A percentile compares a stretch with the other conserved stretches of the same genome.
These are phyloP conservation scores for Pseudogymnoascus sp. DNA, from an alignment of 2,329 filamentous ascomycete species.

Conservation along the genomic window DNA sequence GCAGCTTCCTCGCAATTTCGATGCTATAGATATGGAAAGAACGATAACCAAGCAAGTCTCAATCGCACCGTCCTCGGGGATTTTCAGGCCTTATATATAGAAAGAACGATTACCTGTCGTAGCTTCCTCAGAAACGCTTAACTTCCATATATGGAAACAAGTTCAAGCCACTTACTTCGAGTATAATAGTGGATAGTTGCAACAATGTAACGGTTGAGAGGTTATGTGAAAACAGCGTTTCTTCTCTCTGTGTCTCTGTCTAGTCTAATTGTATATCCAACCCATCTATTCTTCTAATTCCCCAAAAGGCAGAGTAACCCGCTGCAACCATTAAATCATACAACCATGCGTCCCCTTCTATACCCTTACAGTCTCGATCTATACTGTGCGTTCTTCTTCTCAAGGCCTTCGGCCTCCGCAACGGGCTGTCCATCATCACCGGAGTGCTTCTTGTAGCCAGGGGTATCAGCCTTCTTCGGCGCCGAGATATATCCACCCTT, in stretches of 20 bases:
- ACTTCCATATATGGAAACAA: too few species aligned
- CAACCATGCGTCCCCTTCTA: slow-evolving; percentile 23
- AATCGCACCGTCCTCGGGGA: too few species aligned
- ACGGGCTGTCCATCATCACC: slow-evolving; percentile 30
- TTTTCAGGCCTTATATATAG: too few species aligned
- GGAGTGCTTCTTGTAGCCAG: slow-evolving; percentile 28
- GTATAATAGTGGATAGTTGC: not conserved
- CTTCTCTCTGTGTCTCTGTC: slow-evolving; percentile 13
- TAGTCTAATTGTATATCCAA: slow-evolving; percentile 12
- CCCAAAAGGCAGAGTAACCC: slow-evolving; percentile 1
- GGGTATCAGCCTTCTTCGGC: slow-evolving; percentile 45
- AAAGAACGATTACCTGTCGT: too few species aligned
- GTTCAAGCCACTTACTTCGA: too few species aligned
- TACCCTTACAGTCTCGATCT: slow-evolving; percentile 33
- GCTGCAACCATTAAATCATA: slow-evolving; percentile 20
- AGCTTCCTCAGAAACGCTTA: too few species aligned
- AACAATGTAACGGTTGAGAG: not conserved
- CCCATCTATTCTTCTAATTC: slow-evolving; percentile 8
- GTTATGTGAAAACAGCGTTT: not conserved
- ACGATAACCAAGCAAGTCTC: too few species aligned
- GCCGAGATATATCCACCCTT: slow-evolving; percentile 50
- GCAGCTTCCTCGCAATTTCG: too few species aligned
- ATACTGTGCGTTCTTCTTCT: slow-evolving; percentile 23
- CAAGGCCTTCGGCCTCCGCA: slow-evolving; percentile 26
- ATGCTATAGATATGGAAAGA: too few species aligned